These are phyloP conservation scores for Jaenimonas drosophilae DNA, from an alignment of 208 protist species.

Conservation along the genomic window DNA sequence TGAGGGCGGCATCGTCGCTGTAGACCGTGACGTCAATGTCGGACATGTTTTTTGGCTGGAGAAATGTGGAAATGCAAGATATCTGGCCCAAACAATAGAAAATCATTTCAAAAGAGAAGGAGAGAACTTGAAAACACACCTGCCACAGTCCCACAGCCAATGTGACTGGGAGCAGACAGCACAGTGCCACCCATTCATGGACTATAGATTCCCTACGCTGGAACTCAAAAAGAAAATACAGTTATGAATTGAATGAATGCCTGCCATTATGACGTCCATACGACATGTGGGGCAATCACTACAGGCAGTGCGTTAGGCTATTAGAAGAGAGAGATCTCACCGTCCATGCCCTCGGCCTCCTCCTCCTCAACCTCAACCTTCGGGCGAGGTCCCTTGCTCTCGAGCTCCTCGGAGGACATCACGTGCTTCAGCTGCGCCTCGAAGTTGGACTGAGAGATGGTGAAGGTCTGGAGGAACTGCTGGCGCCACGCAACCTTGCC, in stretches of 20 bases:
- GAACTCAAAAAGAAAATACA: constrained; percentile 1
- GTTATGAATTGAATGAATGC: too few relatives aligned
- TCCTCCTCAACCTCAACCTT: constrained; percentile 83
- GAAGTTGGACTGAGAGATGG: constrained; percentile 85
- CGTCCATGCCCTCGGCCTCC: constrained; percentile 79
- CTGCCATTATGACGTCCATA: not conserved
- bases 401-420: constrained; percentile 66
- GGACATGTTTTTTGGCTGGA: not conserved
- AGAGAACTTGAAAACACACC: too few relatives aligned
- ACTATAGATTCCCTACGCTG: too few relatives aligned
- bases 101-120: too few relatives aligned
- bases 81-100: too few relatives aligned
- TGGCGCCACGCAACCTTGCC: constrained; percentile 85
- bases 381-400: constrained; percentile 75
- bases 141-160: too few relatives aligned
- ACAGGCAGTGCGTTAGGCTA: not conserved
- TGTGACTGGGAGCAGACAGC: too few relatives aligned
- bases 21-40: constrained; percentile 82
- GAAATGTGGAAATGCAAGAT: too few relatives aligned
- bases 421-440: constrained; percentile 76
- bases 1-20: constrained; percentile 70
- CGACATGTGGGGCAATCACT: not conserved
- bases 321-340: constrained; percentile 89
- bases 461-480: constrained; percentile 86
- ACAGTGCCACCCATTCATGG: too few relatives aligned